phyloP scores from a whole-genome alignment of 805 yeast species.

The Maudiozyma bulderi region DNA sequence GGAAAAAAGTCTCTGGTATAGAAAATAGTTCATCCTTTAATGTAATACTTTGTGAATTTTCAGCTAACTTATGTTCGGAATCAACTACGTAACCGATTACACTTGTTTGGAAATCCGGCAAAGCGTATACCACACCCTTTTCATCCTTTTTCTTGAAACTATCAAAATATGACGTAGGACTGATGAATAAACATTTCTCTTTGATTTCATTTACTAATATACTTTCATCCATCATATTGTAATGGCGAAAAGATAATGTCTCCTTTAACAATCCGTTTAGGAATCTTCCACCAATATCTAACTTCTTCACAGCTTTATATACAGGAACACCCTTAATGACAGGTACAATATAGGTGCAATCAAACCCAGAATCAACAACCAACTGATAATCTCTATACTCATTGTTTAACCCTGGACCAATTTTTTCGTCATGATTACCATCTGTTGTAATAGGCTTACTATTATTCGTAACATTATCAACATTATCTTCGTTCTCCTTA shows the following conservation, averaged over 20 bases:
- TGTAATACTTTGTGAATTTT: constrained; percentile 53
- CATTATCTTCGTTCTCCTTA: constrained; percentile 12
- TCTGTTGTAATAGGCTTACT: no score
- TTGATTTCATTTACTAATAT: constrained; percentile 76
- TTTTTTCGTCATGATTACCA: background rate
- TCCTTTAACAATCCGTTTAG: constrained; percentile 78
- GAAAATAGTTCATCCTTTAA: constrained; percentile 80
- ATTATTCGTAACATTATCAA: constrained; percentile 1
- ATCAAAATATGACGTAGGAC: constrained; percentile 41
- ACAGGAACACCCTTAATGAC: constrained; percentile 67
- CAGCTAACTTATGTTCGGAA: constrained; percentile 25
- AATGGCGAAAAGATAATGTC: constrained; percentile 79
- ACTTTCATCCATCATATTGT: constrained; percentile 88
- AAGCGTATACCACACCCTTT: constrained; percentile 54
- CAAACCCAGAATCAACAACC: constrained; percentile 82
- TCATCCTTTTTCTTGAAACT: constrained; percentile 23
- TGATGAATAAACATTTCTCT: constrained; percentile 39
- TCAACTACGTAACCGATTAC: constrained; percentile 60
- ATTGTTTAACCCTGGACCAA: background rate
- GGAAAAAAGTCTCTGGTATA: constrained; percentile 78
- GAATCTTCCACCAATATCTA: constrained; percentile 81
- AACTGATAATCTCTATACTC: constrained; percentile 53
- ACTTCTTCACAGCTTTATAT: constrained; percentile 65
- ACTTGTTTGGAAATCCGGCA: constrained; percentile 82
- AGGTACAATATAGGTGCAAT: constrained; percentile 80